Percentiles rank a stretch among this genome's conserved stretches.
phyloP scores from a whole-genome alignment of 192 early-diverging fungal genomes.

The Linderina pennispora region DNA sequence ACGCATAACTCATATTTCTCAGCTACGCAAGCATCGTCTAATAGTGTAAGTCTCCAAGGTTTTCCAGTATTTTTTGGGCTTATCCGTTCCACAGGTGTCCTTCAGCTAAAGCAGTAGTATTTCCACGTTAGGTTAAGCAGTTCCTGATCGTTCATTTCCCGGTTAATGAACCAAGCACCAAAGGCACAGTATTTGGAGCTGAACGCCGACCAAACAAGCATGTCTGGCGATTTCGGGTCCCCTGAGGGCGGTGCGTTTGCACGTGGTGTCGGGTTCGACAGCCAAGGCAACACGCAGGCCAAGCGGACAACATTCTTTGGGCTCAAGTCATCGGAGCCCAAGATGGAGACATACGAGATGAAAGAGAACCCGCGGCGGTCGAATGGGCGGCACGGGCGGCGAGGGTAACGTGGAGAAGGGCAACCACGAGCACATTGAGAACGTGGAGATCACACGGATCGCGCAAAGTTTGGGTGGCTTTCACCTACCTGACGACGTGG shows the following conservation, averaged over 20 bases:
- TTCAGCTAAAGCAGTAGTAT: no score
- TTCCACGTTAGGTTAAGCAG: no score
- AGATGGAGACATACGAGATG: conserved; percentile 2
- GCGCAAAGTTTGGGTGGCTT: conserved; percentile 26
- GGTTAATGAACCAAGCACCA: neutral
- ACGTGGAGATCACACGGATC: conserved; percentile 22
- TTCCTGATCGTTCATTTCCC: no score
- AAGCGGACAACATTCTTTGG: conserved; percentile 13
- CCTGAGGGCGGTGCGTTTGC: conserved; percentile 17
- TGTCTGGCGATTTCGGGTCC: conserved; percentile 5
- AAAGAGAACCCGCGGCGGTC: neutral
- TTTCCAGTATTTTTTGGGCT: no score
- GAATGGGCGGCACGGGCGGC: conserved; percentile 31
- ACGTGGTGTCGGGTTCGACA: conserved; percentile 40
- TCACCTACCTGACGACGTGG: conserved; percentile 23
- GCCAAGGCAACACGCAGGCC: conserved; percentile 3
- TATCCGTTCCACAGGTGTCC: no score
- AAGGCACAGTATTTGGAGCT: conserved; percentile 34
- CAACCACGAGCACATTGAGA: conserved; percentile 37
- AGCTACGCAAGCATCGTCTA: no score
- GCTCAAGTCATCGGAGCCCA: conserved; percentile 9
- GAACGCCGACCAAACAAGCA: conserved; percentile 15
- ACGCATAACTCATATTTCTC: no score
- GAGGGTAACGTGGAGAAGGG: conserved; percentile 42
- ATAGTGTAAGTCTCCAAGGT: no score